Conservation (phyloP, 768 basidiomycete species). For the Leccinum longicurvipes region DNA sequence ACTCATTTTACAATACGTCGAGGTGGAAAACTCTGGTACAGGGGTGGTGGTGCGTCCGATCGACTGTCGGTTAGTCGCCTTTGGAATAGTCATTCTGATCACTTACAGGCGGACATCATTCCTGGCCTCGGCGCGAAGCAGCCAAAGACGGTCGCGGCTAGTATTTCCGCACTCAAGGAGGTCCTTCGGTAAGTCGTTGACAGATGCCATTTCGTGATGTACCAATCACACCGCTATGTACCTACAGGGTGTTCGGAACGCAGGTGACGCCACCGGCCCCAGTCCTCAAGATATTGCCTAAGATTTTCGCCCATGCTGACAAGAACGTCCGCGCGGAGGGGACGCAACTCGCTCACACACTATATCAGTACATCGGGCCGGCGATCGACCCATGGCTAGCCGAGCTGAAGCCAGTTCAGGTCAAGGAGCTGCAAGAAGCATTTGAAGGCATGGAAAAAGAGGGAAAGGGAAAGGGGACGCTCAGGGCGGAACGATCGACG, state of each 20-base stretch:
- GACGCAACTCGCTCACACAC: conserved; percentile 60
- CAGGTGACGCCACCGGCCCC: conserved; percentile 71
- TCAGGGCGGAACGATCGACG: conserved; percentile 80
- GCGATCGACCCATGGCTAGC: conserved; percentile 80
- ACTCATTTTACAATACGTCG: conserved; percentile 83
- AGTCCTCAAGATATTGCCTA: conserved; percentile 83
- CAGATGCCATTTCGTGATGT: not conserved
- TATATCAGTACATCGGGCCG: conserved; percentile 86
- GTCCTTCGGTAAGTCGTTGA: conserved; percentile 63
- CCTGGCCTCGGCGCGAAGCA: conserved; percentile 88
- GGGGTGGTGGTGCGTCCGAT: conserved; percentile 78
- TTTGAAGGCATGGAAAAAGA: conserved; percentile 82
- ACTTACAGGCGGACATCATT: conserved; percentile 67
- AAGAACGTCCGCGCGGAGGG: conserved; percentile 96
- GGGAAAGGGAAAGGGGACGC: conserved; percentile 78
- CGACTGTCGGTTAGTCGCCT: conserved; percentile 25
- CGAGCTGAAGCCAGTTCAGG: conserved; percentile 95
- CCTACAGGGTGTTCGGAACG: conserved; percentile 69
- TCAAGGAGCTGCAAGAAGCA: conserved; percentile 90
- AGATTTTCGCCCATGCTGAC: conserved; percentile 93
- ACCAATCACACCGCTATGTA: not conserved
- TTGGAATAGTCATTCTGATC: conserved; percentile 19
- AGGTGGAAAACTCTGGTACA: conserved; percentile 85
- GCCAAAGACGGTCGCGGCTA: conserved; percentile 87
- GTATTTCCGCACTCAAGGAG: conserved; percentile 76